Evolutionary conservation across 257 asterid genomes (phyloP).

Genomic region (Rehmannia glutinosa): DNA sequence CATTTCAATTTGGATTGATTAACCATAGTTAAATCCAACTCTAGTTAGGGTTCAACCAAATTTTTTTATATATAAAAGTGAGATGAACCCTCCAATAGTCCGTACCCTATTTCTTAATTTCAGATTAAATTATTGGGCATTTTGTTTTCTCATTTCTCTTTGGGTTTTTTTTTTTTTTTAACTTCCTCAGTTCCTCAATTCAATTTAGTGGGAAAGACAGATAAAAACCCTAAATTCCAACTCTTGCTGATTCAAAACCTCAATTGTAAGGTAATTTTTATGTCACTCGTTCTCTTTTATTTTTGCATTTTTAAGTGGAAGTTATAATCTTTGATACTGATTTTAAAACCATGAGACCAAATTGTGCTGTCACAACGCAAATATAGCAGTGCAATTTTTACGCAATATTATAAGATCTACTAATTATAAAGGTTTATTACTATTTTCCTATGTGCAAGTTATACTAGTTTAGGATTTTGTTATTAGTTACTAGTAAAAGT

Average conservation of each 20-base stretch:
- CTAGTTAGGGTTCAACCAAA: constrained; percentile 27
- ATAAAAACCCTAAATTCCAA: constrained; percentile 16
- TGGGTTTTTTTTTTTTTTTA: constrained; percentile 37
- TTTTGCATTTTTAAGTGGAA: neutral
- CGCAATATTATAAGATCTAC: too few species aligned
- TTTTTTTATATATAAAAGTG: constrained; percentile 10
- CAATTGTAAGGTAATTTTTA: constrained; percentile 5
- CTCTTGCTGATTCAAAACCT: constrained; percentile 27
- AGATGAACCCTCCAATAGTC: constrained; percentile 24
- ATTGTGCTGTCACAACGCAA: too few species aligned
- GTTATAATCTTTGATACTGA: neutral
- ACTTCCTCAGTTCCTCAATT: constrained; percentile 30
- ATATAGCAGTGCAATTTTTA: too few species aligned
- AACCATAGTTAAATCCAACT: constrained; percentile 36
- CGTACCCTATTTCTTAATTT: constrained; percentile 14
- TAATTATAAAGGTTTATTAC: too few species aligned
- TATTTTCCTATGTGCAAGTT: too few species aligned
- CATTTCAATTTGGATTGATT: neutral
- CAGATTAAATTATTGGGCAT: constrained; percentile 21
- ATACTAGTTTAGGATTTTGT: too few species aligned
- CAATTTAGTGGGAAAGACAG: constrained; percentile 41
- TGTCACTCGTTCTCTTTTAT: constrained; percentile 18
- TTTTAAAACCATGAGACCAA: neutral
- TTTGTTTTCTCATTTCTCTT: constrained; percentile 26
- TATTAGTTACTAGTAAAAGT: too few species aligned